Conservation (phyloP, 805 yeast genomes). For the Candida quercuum region DNA sequence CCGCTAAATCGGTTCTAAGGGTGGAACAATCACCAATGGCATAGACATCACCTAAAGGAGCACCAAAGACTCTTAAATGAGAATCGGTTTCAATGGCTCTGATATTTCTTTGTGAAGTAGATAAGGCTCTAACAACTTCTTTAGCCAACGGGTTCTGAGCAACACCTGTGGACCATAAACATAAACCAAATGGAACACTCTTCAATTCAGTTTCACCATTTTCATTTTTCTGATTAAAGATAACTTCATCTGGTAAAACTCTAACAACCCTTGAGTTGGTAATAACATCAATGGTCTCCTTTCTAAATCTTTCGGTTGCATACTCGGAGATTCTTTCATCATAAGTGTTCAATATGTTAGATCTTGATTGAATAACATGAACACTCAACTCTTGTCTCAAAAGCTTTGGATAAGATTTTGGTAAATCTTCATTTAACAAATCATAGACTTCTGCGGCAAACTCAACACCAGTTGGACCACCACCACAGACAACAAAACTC, state of each 20-base stretch:
- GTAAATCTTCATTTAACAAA: slow-evolving; percentile 58
- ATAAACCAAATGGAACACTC: slow-evolving; percentile 59
- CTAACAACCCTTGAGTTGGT: slow-evolving; percentile 61
- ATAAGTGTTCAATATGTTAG: slow-evolving; percentile 63
- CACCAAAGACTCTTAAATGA: slow-evolving; percentile 65
- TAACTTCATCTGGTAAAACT: slow-evolving; percentile 49
- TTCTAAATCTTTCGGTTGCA: slow-evolving; percentile 58
- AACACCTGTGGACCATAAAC: slow-evolving; percentile 76
- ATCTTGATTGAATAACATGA: slow-evolving; percentile 64
- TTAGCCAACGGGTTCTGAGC: slow-evolving; percentile 59
- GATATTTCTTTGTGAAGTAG: slow-evolving; percentile 47
- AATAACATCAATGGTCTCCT: slow-evolving; percentile 56
- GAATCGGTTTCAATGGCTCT: slow-evolving; percentile 75
- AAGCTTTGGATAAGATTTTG: slow-evolving; percentile 50
- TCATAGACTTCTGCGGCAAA: slow-evolving; percentile 70
- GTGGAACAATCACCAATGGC: slow-evolving; percentile 74
- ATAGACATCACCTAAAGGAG: slow-evolving; percentile 61
- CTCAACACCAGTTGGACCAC: slow-evolving; percentile 75
- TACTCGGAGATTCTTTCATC: slow-evolving; percentile 60
- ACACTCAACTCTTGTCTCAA: slow-evolving; percentile 60
- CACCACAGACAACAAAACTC: slow-evolving; percentile 66
- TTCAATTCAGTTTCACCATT: slow-evolving; percentile 36
- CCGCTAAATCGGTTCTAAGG: slow-evolving; percentile 53
- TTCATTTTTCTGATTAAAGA: slow-evolving; percentile 47
- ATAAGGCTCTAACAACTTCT: slow-evolving; percentile 44